Evolutionary conservation across 208 protist species (phyloP), one percentile per base, ranked within the genome.

Genomic region (Crithidia mellificae): DNA sequence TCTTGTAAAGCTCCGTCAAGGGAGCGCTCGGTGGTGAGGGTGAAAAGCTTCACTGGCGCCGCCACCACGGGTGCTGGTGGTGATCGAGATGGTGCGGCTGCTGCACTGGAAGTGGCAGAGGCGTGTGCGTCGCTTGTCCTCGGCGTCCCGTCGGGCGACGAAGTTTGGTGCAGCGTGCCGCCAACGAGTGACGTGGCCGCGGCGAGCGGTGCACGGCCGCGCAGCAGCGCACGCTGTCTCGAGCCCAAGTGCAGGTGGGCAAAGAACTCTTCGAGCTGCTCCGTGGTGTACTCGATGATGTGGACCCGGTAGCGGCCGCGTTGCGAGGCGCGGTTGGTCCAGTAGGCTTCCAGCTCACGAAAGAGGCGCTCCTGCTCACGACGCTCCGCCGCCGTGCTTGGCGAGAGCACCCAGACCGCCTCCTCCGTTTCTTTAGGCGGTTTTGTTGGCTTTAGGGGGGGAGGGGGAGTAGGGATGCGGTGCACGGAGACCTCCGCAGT

Each of bases 31-130:
- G 85, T 85, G 1, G 90, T 95, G 34, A 95, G 84, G 19, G 90
- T 93, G 75, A 93, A 95, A 20, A 95, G 77, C 66, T 95, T 95
- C 29, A 95, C 87, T 15, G 87, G 87, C 7, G 83, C 85, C 4
- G 67, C 66, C 47, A 58, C 22, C 8, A 62, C 41, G 20, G 47
- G 46, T 30, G 34, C 17, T 14, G 34, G 7, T 12, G 17, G 2
- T 2, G 20, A 24, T n/a, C n/a, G n/a, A n/a, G n/a, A n/a, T n/a
- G n/a, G n/a, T n/a, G n/a, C n/a, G n/a, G n/a, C n/a, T n/a, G n/a
- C n/a, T 38, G 34, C 34, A 38, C 34, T 11, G 11, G 7, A 5
- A 38, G 34, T 11, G 39, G 46, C 9, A 76, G 58, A 38, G 38
- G 15, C 20, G 34, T 24, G 38, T 6, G 20, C 50, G 9, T 7